Evolutionary conservation across 495 filamentous ascomycete species (phyloP).

Genomic region (Aspergillus conjunctus): DNA sequence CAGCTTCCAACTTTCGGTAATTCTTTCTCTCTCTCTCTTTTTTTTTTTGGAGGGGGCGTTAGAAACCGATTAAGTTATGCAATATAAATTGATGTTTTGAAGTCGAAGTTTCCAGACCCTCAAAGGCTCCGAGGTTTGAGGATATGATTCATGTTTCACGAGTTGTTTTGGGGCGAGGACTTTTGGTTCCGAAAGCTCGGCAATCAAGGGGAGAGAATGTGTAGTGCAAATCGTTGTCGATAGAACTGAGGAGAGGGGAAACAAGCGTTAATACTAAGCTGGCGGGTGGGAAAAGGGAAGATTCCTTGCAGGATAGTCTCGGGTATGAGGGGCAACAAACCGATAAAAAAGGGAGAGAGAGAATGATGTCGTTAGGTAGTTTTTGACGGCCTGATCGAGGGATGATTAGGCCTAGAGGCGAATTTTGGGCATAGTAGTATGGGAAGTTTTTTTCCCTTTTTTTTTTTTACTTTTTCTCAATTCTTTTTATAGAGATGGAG

Average conservation of each 20-base stretch:
- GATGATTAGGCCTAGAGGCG: slow-evolving; percentile 1
- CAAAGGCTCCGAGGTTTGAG: not conserved
- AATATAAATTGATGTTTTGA: not conserved
- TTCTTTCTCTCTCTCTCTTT: too few species aligned
- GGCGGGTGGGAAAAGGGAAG: not conserved
- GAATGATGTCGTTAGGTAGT: slow-evolving; percentile 11
- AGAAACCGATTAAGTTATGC: too few species aligned
- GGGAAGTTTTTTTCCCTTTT: not conserved
- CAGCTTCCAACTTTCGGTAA: too few species aligned
- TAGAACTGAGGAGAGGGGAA: not conserved
- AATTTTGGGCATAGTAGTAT: not conserved
- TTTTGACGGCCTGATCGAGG: slow-evolving; percentile 2
- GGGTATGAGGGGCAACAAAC: slow-evolving; percentile 12
- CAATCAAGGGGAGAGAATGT: not conserved
- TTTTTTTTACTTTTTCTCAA: slow-evolving; percentile 1
- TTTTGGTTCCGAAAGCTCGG: not conserved
- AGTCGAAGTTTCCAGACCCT: not conserved
- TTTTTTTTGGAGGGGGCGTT: too few species aligned
- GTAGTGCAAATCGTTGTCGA: not conserved
- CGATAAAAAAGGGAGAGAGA: not conserved
- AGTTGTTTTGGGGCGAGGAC: not conserved
- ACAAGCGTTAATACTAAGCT: not conserved
- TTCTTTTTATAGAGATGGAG: not conserved
- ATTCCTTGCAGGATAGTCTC: not conserved
- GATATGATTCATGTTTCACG: not conserved